phyloP scores from a whole-genome alignment of 1,284 basidiomycete species.

The Veloboletus limbatus region DNA sequence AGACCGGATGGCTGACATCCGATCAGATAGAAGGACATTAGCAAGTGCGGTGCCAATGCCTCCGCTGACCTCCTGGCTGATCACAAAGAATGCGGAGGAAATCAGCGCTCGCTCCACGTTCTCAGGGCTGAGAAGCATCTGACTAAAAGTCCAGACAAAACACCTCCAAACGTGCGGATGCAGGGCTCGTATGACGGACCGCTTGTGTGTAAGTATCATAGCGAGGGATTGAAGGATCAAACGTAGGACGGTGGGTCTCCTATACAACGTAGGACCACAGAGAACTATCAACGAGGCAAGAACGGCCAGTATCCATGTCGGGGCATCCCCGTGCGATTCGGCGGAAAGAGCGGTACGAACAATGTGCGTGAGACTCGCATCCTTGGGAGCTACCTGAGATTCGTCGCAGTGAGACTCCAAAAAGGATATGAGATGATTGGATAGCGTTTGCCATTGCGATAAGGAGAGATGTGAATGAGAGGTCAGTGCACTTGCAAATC shows the following conservation, averaged over 20 bases:
- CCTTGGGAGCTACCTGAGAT: not conserved
- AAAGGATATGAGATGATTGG: slow-evolving; percentile 27
- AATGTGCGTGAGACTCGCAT: slow-evolving; percentile 11
- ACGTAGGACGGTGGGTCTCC: slow-evolving; percentile 38
- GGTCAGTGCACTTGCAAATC: slow-evolving; percentile 37
- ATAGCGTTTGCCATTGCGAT: slow-evolving; percentile 13
- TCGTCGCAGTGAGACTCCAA: slow-evolving; percentile 27
- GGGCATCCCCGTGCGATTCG: slow-evolving; percentile 29
- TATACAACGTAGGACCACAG: slow-evolving; percentile 44
- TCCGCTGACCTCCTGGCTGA: slow-evolving; percentile 44
- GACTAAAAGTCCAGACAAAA: slow-evolving; percentile 51
- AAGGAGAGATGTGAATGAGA: slow-evolving; percentile 14
- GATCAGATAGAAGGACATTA: slow-evolving; percentile 35
- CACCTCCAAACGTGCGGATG: slow-evolving; percentile 51
- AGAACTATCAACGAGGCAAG: slow-evolving; percentile 49
- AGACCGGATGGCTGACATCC: not conserved
- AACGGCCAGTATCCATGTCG: slow-evolving; percentile 36
- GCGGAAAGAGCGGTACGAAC: slow-evolving; percentile 29
- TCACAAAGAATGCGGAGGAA: slow-evolving; percentile 38
- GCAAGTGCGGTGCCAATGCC: slow-evolving; percentile 42
- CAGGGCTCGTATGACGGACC: slow-evolving; percentile 34
- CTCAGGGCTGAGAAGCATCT: slow-evolving; percentile 17
- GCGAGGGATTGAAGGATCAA: slow-evolving; percentile 39
- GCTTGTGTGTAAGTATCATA: slow-evolving; percentile 33
- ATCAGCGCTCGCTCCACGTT: slow-evolving; percentile 14